Percentiles rank a stretch among this genome's conserved stretches.
Evolutionary conservation across 2,329 filamentous ascomycete species (phyloP).

Genomic region (Phoma sp.): DNA sequence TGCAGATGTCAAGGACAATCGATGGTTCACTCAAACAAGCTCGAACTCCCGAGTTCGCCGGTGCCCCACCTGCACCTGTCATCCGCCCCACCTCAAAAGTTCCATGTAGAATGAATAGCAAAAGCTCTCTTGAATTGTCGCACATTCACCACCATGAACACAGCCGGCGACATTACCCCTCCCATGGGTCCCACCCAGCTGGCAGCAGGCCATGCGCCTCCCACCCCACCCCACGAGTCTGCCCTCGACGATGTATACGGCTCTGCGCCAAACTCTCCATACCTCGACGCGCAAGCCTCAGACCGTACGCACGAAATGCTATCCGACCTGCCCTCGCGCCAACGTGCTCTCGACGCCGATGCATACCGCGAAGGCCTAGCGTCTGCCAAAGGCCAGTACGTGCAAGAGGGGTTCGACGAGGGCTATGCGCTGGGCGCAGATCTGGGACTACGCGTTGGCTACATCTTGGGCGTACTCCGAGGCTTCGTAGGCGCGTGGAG

Average conservation of each 20-base stretch:
- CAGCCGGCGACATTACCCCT: slow-evolving; percentile 33
- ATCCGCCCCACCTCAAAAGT: slow-evolving; percentile 16
- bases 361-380: slow-evolving; percentile 91
- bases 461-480: slow-evolving; percentile 77
- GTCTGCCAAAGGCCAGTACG: slow-evolving; percentile 73
- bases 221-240: slow-evolving; percentile 43
- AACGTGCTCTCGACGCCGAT: slow-evolving; percentile 77
- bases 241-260: slow-evolving; percentile 57
- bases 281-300: slow-evolving; percentile 15
- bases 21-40: slow-evolving; percentile 14
- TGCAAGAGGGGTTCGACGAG: slow-evolving; percentile 91
- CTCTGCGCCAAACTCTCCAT: slow-evolving; percentile 51
- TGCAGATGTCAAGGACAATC: neutral
- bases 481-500: slow-evolving; percentile 65
- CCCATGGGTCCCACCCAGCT: slow-evolving; percentile 34
- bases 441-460: slow-evolving; percentile 76
- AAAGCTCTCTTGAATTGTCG: neutral
- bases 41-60: slow-evolving; percentile 29
- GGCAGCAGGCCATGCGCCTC: slow-evolving; percentile 38
- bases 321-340: slow-evolving; percentile 77
- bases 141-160: slow-evolving; percentile 21
- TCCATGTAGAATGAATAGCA: neutral
- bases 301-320: slow-evolving; percentile 52
- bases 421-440: slow-evolving; percentile 85
- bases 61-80: slow-evolving; percentile 18